phyloP scores from a whole-genome alignment of 129 eudicot genomes.

The Helianthus annuus region DNA sequence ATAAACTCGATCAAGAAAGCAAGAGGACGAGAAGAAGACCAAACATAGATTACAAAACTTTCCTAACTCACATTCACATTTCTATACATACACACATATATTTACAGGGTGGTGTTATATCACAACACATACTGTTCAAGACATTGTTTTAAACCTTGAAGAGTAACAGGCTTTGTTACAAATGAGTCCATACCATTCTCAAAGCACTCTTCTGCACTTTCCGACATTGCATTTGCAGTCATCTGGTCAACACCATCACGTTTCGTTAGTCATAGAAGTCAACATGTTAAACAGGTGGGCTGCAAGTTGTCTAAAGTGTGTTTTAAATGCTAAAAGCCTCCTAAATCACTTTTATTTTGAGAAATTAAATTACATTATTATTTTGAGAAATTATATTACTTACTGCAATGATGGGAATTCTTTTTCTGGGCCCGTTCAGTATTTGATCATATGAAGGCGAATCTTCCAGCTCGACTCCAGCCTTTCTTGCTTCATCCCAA shows the following conservation, averaged over 20 bases:
- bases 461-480: constrained; percentile 62
- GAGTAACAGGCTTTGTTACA: constrained; percentile 85
- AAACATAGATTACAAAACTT: constrained; percentile 79
- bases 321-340: neutral
- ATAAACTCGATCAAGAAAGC: constrained; percentile 24
- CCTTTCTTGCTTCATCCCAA: constrained; percentile 82
- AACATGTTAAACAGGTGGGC: neutral
- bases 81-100: constrained; percentile 58
- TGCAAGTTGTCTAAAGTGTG: neutral
- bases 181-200: constrained; percentile 97
- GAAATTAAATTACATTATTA: neutral
- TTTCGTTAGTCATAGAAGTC: constrained; percentile 26
- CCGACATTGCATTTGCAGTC: constrained; percentile 94
- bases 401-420: constrained; percentile 73
- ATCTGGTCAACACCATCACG: constrained; percentile 53
- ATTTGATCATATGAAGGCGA: constrained; percentile 31
- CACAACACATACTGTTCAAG: constrained; percentile 59
- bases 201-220: constrained; percentile 93
- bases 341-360: neutral
- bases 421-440: constrained; percentile 25
- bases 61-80: constrained; percentile 65
- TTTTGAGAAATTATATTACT: constrained; percentile 15
- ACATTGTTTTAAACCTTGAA: constrained; percentile 72
- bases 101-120: constrained; percentile 38
- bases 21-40: constrained; percentile 33